phyloP scores from a whole-genome alignment of 2,329 filamentous ascomycete species.

The Volutella citrinella region DNA sequence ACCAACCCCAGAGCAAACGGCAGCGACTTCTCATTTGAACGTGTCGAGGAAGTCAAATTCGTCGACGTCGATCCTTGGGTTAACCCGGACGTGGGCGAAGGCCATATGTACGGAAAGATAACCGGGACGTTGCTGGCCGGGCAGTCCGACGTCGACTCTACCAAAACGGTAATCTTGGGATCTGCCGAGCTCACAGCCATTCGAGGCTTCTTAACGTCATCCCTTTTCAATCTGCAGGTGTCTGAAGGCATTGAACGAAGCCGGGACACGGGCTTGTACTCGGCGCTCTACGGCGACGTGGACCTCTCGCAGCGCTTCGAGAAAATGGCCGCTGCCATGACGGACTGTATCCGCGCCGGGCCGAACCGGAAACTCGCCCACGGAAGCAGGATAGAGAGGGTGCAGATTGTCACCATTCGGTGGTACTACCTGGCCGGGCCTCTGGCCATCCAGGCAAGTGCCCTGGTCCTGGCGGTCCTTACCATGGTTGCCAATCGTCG shows the following conservation, averaged over 20 bases:
- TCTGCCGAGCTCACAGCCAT: conserved; percentile 1
- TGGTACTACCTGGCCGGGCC: conserved; percentile 7
- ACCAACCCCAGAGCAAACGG: conserved; percentile 5
- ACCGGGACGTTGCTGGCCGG: no score
- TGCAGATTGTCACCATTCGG: conserved; percentile 5
- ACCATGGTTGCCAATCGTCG: conserved; percentile 6
- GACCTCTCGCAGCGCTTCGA: conserved; percentile 3
- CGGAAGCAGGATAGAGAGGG: conserved; percentile 3
- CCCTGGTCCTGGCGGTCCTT: conserved; percentile 3
- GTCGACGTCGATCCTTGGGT: neutral
- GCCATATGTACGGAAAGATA: no score
- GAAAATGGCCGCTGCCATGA: conserved; percentile 10
- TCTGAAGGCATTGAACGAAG: conserved; percentile 5
- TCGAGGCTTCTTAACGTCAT: conserved; percentile 2
- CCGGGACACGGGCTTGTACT: conserved; percentile 5
- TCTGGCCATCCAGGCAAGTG: conserved; percentile 1
- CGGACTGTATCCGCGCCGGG: conserved; percentile 8
- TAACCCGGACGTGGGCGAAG: no score
- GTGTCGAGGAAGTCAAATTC: neutral
- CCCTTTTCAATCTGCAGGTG: neutral
- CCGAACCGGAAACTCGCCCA: neutral
- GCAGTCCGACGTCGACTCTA: no score
- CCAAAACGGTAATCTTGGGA: conserved; percentile 1
- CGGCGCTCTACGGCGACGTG: conserved; percentile 7
- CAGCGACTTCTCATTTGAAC: conserved; percentile 4